These are phyloP conservation scores for Cichorium intybus DNA, from an alignment of 140 eudicot genomes.

Conservation along the genomic window DNA sequence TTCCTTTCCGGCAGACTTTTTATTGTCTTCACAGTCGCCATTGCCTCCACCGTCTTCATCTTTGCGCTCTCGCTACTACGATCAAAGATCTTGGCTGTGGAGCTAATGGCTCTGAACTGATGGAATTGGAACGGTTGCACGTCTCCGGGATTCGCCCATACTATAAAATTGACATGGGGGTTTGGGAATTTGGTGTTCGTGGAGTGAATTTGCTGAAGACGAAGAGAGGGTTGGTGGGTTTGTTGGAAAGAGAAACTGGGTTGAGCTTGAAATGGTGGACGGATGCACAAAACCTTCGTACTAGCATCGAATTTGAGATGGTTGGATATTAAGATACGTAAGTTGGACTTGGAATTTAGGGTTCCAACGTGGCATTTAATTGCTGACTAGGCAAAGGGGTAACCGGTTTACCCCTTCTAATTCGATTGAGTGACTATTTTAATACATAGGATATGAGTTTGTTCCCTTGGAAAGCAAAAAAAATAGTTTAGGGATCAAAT, in stretches of 20 bases:
- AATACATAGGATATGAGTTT: too few species aligned
- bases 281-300: conserved; percentile 45
- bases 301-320: conserved; percentile 40
- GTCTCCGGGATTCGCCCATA: conserved; percentile 45
- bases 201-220: conserved; percentile 25
- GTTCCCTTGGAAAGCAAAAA: too few species aligned
- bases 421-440: too few species aligned
- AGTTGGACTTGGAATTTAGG: not conserved
- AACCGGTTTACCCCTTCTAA: too few species aligned
- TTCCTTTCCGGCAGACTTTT: too few species aligned
- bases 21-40: too few species aligned
- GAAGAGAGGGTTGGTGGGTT: conserved; percentile 37
- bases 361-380: too few species aligned
- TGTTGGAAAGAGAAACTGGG: conserved; percentile 32
- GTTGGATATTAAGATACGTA: not conserved
- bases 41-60: conserved; percentile 98
- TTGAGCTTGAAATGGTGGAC: conserved; percentile 28
- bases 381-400: too few species aligned
- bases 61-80: conserved; percentile 84
- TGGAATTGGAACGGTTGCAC: conserved; percentile 57
- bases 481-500: too few species aligned
- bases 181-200: conserved; percentile 16
- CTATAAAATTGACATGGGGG: conserved; percentile 16
- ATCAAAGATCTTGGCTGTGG: conserved; percentile 72
- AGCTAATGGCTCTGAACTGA: conserved; percentile 48